A percentile compares a stretch with the other conserved stretches of the same genome.
Conservation (phyloP, 345 rosid genomes). For the Orychophragmus violaceus region DNA sequence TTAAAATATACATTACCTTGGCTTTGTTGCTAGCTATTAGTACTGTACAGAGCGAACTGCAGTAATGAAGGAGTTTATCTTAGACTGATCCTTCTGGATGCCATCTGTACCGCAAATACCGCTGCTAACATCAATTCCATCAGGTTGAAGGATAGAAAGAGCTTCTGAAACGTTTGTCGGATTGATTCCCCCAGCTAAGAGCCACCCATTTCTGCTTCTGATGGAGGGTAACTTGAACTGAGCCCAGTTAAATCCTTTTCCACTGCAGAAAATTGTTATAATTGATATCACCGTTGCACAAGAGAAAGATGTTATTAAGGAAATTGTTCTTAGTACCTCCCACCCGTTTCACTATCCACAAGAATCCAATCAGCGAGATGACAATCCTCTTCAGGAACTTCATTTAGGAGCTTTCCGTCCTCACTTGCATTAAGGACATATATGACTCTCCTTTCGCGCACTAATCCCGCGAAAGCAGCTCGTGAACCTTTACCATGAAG, state of each 20-base stretch:
- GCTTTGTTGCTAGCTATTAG: conserved; percentile 26
- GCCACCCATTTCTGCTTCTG: conserved; percentile 76
- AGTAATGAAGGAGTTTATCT: conserved; percentile 53
- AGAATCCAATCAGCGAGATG: conserved; percentile 77
- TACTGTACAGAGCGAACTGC: conserved; percentile 42
- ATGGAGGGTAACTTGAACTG: conserved; percentile 60
- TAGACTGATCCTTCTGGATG: conserved; percentile 51
- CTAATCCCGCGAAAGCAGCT: conserved; percentile 47
- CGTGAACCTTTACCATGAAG: conserved; percentile 79
- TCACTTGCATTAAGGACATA: conserved; percentile 76
- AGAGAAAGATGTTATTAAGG: background rate
- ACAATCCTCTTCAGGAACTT: conserved; percentile 56
- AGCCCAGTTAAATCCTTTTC: conserved; percentile 73
- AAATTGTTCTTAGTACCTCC: too few relatives aligned
- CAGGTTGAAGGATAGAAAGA: conserved; percentile 49
- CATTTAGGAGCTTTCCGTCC: conserved; percentile 59
- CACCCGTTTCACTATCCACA: conserved; percentile 81
- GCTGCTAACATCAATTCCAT: conserved; percentile 83
- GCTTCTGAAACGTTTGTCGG: conserved; percentile 62
- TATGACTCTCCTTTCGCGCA: conserved; percentile 41
- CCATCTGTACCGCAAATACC: conserved; percentile 75
- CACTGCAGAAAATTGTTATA: conserved; percentile 41
- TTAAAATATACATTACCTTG: background rate
- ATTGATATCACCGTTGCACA: background rate
- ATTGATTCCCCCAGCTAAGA: conserved; percentile 82